Evolutionary conservation across 116 monocot species (phyloP), one percentile per base, ranked within the genome.

Genomic region (Cymodocea nodosa): DNA sequence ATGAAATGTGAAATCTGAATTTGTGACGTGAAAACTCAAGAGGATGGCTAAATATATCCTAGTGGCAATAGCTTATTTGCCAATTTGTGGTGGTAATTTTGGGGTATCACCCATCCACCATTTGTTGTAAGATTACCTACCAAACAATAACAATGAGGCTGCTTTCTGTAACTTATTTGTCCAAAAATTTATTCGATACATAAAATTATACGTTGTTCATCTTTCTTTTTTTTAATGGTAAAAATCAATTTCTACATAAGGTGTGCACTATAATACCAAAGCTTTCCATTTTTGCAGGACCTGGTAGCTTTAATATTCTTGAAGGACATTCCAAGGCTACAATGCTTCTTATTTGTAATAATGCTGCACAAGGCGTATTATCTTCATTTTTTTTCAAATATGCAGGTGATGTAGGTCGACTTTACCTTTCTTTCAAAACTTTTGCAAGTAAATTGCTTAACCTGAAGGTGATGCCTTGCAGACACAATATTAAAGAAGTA

Each of bases 341-440:
- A 34, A 83, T 94, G 80, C 59, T 94, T 71, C 75, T 94, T 16
- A 89, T 94, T 52, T 84, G 82, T 73, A 94, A 86, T 66, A 94
- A 94, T 76, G 94, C 90, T 51, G 94, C 94, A 51, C 94, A 94
- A 72, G 94, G 94, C 68, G 87, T 90, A 69, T 77, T 94, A 0
- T 94, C 94, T 7, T 94, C 94, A 13, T 94, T 94, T 70, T 94
- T 94, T 65, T 94, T 94, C 77, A 94, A 94, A 81, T 94, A 94
- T 73, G 94, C 94, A 73, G 90, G 94, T 94, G 74, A 76, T 30
- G 11, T 34, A 12, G 17, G 10, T 20, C 18, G n/a, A 39, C n/a
- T 62, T 62, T 62, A 62, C 18, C 35, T 44, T 10, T 11, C 3
- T 40, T n/a, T 44, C 39, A n/a, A 16, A 9, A 62, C 16, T 18